These are phyloP conservation scores for Yamadazyma sp. DNA, from an alignment of 1,139 yeast species.

Conservation along the genomic window DNA sequence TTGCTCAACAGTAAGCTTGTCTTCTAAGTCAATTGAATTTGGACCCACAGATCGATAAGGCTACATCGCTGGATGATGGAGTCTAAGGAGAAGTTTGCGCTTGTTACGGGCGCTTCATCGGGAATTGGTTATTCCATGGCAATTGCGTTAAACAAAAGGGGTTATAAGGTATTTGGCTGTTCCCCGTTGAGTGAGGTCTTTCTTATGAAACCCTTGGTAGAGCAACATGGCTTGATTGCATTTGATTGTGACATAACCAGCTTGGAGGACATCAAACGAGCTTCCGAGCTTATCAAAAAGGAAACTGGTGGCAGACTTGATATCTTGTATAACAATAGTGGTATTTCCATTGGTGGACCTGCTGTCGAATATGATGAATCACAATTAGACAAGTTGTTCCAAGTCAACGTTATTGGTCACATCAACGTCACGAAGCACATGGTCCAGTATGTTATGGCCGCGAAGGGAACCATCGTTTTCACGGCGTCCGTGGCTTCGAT, in stretches of 20 bases:
- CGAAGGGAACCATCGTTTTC: slow-evolving; percentile 39
- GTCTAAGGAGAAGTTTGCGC: slow-evolving; percentile 22
- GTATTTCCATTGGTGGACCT: slow-evolving; percentile 32
- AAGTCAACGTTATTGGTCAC: slow-evolving; percentile 40
- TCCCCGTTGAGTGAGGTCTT: slow-evolving; percentile 25
- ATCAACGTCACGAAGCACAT: slow-evolving; percentile 37
- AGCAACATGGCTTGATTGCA: slow-evolving; percentile 29
- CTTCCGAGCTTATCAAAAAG: slow-evolving; percentile 21
- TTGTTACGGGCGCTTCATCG: slow-evolving; percentile 41
- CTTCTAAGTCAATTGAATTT: too few species aligned
- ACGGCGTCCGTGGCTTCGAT: slow-evolving; percentile 38
- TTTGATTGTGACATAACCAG: slow-evolving; percentile 34
- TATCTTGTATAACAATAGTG: slow-evolving; percentile 37
- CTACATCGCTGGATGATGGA: too few species aligned
- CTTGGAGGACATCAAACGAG: slow-evolving; percentile 25
- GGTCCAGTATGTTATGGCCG: slow-evolving; percentile 28
- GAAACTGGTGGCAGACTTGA: slow-evolving; percentile 30
- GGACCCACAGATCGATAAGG: too few species aligned
- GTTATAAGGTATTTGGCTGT: slow-evolving; percentile 36
- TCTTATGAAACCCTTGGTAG: slow-evolving; percentile 28
- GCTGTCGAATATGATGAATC: slow-evolving; percentile 32
- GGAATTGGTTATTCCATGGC: slow-evolving; percentile 40
- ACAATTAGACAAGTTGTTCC: slow-evolving; percentile 23
- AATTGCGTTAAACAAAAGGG: slow-evolving; percentile 26
- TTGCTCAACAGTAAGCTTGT: too few species aligned